Conservation (phyloP, 2,329 filamentous ascomycete species). For the Pseudopithomyces maydicus region DNA sequence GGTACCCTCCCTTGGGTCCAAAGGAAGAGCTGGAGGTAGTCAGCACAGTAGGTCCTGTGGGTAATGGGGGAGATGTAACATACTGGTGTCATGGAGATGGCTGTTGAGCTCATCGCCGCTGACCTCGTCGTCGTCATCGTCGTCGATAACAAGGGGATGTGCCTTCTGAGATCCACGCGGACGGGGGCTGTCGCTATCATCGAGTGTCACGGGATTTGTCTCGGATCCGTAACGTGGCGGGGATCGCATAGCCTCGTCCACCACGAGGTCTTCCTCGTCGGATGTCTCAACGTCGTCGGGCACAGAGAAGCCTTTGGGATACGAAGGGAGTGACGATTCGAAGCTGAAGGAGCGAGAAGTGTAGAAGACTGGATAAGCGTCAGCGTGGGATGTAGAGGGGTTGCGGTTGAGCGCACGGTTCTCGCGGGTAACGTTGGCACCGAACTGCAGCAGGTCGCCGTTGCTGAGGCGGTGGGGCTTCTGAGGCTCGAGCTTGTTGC, state of each 20-base stretch:
- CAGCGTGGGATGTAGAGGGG: conserved; percentile 3
- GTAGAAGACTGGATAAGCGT: conserved; percentile 32
- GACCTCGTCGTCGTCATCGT: conserved; percentile 11
- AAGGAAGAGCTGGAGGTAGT: not conserved
- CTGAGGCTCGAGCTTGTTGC: conserved; percentile 31
- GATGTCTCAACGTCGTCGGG: conserved; percentile 36
- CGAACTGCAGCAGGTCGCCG: conserved; percentile 45
- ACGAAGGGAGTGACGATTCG: conserved; percentile 23
- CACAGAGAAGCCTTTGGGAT: conserved; percentile 37
- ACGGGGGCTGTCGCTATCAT: conserved; percentile 27
- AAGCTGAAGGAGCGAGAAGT: conserved; percentile 38
- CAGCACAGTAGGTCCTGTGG: not conserved
- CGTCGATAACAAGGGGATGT: conserved; percentile 12
- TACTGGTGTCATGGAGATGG: conserved; percentile 12
- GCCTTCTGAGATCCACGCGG: not conserved
- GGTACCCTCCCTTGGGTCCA: not conserved
- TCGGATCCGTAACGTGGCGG: conserved; percentile 26
- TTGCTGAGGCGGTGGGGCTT: conserved; percentile 27
- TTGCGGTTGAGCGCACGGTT: conserved; percentile 26
- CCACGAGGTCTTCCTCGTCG: conserved; percentile 24
- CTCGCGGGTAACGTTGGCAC: conserved; percentile 41
- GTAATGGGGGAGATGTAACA: not conserved
- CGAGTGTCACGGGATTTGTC: conserved; percentile 35
- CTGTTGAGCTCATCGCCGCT: conserved; percentile 10
- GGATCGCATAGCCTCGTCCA: conserved; percentile 5